Conservation (phyloP, 2,329 filamentous ascomycete species). For the Blastomyces silverae region DNA sequence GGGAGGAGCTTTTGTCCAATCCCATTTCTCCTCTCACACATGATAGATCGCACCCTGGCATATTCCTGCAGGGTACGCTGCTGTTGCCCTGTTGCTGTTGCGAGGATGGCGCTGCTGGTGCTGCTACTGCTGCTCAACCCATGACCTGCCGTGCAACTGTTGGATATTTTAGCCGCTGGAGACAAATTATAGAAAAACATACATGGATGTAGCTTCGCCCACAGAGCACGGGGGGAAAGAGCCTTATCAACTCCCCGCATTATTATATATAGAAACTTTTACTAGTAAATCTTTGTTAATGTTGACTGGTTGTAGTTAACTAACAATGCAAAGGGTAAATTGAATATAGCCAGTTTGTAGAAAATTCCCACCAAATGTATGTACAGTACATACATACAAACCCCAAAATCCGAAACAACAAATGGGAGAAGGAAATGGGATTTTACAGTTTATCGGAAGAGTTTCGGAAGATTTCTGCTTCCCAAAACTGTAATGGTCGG, state of each 20-base stretch:
- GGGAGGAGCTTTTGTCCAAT: neutral
- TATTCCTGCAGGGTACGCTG: neutral
- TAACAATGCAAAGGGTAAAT: too few species aligned
- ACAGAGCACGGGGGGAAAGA: neutral
- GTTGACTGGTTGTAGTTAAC: too few species aligned
- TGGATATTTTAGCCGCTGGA: neutral
- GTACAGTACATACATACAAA: too few species aligned
- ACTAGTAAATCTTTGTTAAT: neutral
- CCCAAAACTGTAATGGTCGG: neutral
- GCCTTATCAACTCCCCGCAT: neutral
- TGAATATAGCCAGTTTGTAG: too few species aligned
- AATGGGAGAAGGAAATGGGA: too few species aligned
- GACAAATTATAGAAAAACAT: neutral
- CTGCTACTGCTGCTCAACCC: neutral
- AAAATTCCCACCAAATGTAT: too few species aligned
- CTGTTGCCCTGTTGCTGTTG: neutral
- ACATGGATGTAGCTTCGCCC: neutral
- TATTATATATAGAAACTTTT: neutral
- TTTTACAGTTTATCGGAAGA: neutral
- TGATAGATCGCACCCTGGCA: neutral
- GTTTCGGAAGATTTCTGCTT: neutral
- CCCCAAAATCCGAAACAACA: too few species aligned
- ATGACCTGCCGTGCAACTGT: conserved; percentile 2
- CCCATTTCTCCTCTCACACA: neutral
- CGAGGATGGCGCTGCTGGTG: neutral